These are phyloP conservation scores for Lantana camara DNA, from an alignment of 257 asterid genomes.

Conservation along the genomic window DNA sequence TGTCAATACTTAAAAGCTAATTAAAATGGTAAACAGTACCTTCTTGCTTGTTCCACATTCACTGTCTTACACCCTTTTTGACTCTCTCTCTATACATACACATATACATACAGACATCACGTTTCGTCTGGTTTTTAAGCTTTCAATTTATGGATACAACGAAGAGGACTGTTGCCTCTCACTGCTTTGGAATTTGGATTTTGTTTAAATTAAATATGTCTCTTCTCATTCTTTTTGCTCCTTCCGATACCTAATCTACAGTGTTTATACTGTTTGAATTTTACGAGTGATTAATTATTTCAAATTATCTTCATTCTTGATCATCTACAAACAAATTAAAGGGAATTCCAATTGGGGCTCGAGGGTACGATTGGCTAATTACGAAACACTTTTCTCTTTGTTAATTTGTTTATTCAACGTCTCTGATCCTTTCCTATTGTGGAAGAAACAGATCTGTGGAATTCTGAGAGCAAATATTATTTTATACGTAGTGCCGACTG, in stretches of 20 bases:
- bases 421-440: background rate
- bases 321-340: background rate
- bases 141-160: conserved; percentile 8
- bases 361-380: conserved; percentile 18
- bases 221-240: conserved; percentile 45
- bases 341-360: conserved; percentile 41
- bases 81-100: conserved; percentile 39
- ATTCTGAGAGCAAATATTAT: background rate
- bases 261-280: conserved; percentile 8
- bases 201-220: conserved; percentile 14
- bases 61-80: conserved; percentile 30
- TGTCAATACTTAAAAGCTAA: conserved; percentile 25
- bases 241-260: conserved; percentile 25
- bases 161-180: conserved; percentile 8
- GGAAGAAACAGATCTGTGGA: background rate
- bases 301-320: background rate
- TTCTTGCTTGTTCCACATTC: conserved; percentile 36
- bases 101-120: conserved; percentile 13
- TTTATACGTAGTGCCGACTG: background rate
- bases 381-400: background rate
- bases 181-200: background rate
- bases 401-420: background rate
- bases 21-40: conserved; percentile 9
- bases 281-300: no score
- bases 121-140: conserved; percentile 11